Evolutionary conservation across 768 basidiomycete species (phyloP).

Genomic region (Leccinum uliginosum): DNA sequence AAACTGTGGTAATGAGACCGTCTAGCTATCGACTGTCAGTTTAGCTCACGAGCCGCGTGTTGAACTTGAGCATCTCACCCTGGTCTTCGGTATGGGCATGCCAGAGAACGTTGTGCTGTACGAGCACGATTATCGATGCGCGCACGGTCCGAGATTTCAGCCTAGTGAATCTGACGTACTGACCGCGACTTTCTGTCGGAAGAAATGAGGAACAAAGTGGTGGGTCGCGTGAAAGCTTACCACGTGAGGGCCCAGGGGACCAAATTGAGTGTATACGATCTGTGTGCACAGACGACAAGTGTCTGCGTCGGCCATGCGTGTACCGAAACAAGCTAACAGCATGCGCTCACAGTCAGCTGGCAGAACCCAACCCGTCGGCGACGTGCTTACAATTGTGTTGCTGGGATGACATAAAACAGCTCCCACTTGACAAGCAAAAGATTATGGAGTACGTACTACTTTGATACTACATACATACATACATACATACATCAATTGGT

Average conservation of each 20-base stretch:
- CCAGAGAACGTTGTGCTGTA: constrained; percentile 93
- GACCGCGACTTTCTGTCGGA: constrained; percentile 64
- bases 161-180: constrained; percentile 64
- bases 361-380: background rate
- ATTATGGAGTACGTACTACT: too few species aligned
- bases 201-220: background rate
- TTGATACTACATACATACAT: too few species aligned
- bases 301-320: constrained; percentile 59
- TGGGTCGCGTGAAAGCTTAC: constrained; percentile 37
- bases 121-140: constrained; percentile 67
- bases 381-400: background rate
- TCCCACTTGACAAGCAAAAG: background rate
- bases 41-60: too few species aligned
- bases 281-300: constrained; percentile 58
- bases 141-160: constrained; percentile 66
- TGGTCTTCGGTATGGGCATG: constrained; percentile 70
- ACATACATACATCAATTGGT: too few species aligned
- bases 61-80: constrained; percentile 76
- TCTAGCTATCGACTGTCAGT: too few species aligned
- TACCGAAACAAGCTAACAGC: background rate
- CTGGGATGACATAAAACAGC: constrained; percentile 10
- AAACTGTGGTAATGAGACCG: too few species aligned
- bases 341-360: background rate
- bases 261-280: constrained; percentile 63
- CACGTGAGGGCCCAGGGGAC: constrained; percentile 57